These are phyloP conservation scores for Triticum dicoccoides DNA, from an alignment of 176 grass and related monocot species.

Conservation along the genomic window DNA sequence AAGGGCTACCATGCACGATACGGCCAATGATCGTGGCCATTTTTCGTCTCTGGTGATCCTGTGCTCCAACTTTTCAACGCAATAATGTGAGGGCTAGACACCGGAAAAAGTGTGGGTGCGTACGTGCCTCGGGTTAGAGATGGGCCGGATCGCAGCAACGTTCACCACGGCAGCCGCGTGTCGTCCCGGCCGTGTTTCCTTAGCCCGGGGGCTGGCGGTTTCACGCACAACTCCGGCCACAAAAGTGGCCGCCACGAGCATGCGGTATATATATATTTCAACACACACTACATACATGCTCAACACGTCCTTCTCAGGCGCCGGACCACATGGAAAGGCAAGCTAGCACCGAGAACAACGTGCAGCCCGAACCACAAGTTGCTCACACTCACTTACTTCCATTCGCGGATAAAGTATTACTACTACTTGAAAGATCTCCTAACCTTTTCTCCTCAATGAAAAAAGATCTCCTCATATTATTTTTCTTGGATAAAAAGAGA, in stretches of 20 bases:
- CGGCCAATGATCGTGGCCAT: background rate
- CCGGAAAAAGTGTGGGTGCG: background rate
- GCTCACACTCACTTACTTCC: background rate
- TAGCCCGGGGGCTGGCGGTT: constrained; percentile 9
- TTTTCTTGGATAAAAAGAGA: too few species aligned
- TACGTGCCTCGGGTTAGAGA: background rate
- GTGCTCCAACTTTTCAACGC: background rate
- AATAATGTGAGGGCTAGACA: background rate
- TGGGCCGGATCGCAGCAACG: background rate
- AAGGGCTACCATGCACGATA: background rate
- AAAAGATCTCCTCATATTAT: too few species aligned
- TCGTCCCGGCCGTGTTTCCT: constrained; percentile 14
- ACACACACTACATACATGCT: too few species aligned
- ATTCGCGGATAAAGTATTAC: background rate
- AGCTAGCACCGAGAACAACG: background rate
- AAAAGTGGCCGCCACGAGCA: background rate
- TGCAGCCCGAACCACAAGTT: background rate
- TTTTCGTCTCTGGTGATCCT: background rate
- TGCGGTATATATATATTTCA: too few species aligned
- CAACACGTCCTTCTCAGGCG: background rate
- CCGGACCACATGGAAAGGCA: constrained; percentile 1
- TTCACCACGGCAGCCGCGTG: constrained; percentile 17
- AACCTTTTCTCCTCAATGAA: too few species aligned
- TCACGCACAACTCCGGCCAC: background rate
- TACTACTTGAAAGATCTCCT: background rate